phyloP scores from a whole-genome alignment of 768 basidiomycete genomes.

The Jaapia argillacea region DNA sequence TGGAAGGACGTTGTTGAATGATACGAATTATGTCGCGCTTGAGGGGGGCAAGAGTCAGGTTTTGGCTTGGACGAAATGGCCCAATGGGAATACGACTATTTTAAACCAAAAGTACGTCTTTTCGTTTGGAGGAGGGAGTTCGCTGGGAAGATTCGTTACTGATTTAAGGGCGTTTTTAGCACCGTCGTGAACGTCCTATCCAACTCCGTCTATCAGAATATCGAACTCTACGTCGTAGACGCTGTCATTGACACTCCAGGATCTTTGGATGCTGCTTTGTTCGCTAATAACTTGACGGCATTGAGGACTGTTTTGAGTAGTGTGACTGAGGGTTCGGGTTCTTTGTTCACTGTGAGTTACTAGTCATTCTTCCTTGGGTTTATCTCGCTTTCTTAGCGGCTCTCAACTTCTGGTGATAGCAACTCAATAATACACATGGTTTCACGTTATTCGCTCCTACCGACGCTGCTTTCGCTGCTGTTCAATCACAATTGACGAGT shows the following conservation, averaged over 20 bases:
- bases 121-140: too few relatives aligned
- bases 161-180: conserved; percentile 7
- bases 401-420: too few relatives aligned
- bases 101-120: conserved; percentile 39
- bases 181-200: conserved; percentile 21
- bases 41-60: conserved; percentile 54
- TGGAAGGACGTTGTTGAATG: conserved; percentile 52
- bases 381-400: too few relatives aligned
- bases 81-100: conserved; percentile 29
- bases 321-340: conserved; percentile 9
- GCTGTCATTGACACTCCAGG: conserved; percentile 45
- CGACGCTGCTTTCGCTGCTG: conserved; percentile 34
- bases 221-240: conserved; percentile 38
- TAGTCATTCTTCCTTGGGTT: too few relatives aligned
- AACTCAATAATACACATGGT: conserved; percentile 32
- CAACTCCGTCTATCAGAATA: conserved; percentile 26
- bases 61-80: conserved; percentile 31
- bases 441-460: conserved; percentile 63
- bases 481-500: conserved; percentile 21
- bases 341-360: too few relatives aligned
- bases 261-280: conserved; percentile 31
- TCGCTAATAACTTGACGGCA: conserved; percentile 30
- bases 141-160: too few relatives aligned
- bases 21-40: conserved; percentile 34
- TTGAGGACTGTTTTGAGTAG: conserved; percentile 23